Conservation (phyloP, 2,329 filamentous ascomycete genomes). For the Claviceps africana region DNA sequence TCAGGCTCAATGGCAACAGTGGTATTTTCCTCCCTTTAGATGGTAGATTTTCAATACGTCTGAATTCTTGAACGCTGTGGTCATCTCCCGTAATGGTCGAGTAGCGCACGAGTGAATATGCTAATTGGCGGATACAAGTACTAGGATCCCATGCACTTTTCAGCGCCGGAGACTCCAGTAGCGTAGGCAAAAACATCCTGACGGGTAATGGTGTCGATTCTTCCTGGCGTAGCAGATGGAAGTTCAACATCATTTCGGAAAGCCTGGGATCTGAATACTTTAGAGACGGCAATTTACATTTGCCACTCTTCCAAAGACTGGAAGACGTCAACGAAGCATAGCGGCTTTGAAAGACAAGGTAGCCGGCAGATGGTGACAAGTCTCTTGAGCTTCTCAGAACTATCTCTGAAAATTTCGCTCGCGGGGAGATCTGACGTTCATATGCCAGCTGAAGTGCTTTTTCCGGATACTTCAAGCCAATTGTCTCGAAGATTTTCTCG, state of each 20-base stretch:
- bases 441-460: slow-evolving; percentile 22
- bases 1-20: slow-evolving; percentile 6
- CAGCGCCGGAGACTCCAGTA: slow-evolving; percentile 42
- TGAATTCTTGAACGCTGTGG: slow-evolving; percentile 21
- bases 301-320: background rate
- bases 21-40: slow-evolving; percentile 17
- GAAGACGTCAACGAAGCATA: background rate
- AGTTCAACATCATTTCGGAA: slow-evolving; percentile 24
- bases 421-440: slow-evolving; percentile 16
- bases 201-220: slow-evolving; percentile 5
- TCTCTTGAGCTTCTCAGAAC: slow-evolving; percentile 13
- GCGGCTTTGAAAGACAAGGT: slow-evolving; percentile 5
- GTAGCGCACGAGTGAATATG: slow-evolving; percentile 31
- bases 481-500: slow-evolving; percentile 24
- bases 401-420: slow-evolving; percentile 18
- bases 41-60: slow-evolving; percentile 18
- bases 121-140: slow-evolving; percentile 33
- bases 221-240: slow-evolving; percentile 4
- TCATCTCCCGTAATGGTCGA: background rate
- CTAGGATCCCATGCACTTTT: slow-evolving; percentile 45
- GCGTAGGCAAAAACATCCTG: slow-evolving; percentile 49
- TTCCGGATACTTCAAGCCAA: slow-evolving; percentile 23
- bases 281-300: slow-evolving; percentile 4
- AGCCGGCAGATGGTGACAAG: slow-evolving; percentile 8
- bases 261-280: slow-evolving; percentile 22